Percentiles rank a stretch among this genome's conserved stretches.
phyloP scores from a whole-genome alignment of 495 filamentous ascomycete genomes.

The Beverwykella pulmonaria region DNA sequence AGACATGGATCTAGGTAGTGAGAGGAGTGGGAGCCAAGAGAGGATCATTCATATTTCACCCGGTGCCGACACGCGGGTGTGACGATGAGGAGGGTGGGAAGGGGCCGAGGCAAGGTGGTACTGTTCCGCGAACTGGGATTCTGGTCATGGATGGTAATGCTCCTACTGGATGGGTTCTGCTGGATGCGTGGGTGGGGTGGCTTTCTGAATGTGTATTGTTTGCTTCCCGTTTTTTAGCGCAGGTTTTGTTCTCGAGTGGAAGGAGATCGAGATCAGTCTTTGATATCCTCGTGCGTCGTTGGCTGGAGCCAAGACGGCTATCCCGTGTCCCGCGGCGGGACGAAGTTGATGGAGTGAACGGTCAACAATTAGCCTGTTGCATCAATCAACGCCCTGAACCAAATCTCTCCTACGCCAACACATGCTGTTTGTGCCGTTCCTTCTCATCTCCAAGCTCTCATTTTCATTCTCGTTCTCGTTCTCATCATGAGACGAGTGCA shows the following conservation, averaged over 20 bases:
- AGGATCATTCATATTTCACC: constrained; percentile 1
- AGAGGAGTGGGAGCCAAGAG: constrained; percentile 18
- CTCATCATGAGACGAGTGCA: too few species aligned
- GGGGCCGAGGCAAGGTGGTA: too few species aligned
- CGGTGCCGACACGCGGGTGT: not conserved
- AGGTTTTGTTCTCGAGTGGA: not conserved
- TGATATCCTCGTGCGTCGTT: not conserved
- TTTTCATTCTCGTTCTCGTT: too few species aligned
- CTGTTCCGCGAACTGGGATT: not conserved
- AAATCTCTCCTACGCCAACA: too few species aligned
- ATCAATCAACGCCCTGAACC: not conserved
- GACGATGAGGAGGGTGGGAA: too few species aligned
- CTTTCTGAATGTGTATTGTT: not conserved
- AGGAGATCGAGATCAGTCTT: not conserved
- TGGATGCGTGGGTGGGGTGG: not conserved
- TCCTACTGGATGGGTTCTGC: not conserved
- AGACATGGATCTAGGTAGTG: not conserved
- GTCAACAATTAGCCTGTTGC: not conserved
- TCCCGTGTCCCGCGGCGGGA: not conserved
- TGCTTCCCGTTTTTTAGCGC: not conserved
- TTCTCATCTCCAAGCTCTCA: too few species aligned
- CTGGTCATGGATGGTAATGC: not conserved
- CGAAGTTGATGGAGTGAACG: not conserved
- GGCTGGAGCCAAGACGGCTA: not conserved
- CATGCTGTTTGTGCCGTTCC: too few species aligned